Conservation (phyloP, 305 asterid genomes). For the Fraxinus paxiana region DNA sequence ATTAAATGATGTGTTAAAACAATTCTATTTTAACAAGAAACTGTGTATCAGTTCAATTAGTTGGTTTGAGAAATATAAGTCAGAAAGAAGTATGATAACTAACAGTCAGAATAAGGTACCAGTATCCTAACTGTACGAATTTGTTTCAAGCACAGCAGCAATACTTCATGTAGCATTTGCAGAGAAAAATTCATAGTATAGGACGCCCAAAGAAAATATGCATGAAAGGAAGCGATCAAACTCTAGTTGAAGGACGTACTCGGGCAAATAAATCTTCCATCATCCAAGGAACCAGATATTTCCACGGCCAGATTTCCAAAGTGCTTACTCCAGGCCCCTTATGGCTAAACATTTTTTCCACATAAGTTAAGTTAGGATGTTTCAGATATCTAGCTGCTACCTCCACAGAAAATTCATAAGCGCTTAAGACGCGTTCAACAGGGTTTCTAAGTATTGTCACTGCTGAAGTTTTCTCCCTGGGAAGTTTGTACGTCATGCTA, state of each 20-base stretch:
- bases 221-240: slow-evolving; percentile 10
- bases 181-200: too few species aligned
- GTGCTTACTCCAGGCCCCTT: slow-evolving; percentile 61
- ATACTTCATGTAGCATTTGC: slow-evolving; percentile 13
- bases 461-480: slow-evolving; percentile 68
- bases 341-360: too few species aligned
- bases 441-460: slow-evolving; percentile 91
- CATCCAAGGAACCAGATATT: slow-evolving; percentile 97
- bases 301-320: slow-evolving; percentile 99
- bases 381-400: slow-evolving; percentile 90
- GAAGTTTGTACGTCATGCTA: slow-evolving; percentile 79
- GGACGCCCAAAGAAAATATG: slow-evolving; percentile 7
- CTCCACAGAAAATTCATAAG: slow-evolving; percentile 91
- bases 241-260: slow-evolving; percentile 44
- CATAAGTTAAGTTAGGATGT: slow-evolving; percentile 87
- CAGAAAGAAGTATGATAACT: neutral
- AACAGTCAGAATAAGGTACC: neutral
- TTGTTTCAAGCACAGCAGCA: neutral
- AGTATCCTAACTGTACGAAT: neutral
- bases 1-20: neutral
- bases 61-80: neutral
- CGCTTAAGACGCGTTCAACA: slow-evolving; percentile 85
- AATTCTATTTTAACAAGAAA: neutral
- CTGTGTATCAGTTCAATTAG: neutral
- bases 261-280: slow-evolving; percentile 93